Conservation (phyloP, 164 flowering plant species). For the Amborella trichopoda region DNA sequence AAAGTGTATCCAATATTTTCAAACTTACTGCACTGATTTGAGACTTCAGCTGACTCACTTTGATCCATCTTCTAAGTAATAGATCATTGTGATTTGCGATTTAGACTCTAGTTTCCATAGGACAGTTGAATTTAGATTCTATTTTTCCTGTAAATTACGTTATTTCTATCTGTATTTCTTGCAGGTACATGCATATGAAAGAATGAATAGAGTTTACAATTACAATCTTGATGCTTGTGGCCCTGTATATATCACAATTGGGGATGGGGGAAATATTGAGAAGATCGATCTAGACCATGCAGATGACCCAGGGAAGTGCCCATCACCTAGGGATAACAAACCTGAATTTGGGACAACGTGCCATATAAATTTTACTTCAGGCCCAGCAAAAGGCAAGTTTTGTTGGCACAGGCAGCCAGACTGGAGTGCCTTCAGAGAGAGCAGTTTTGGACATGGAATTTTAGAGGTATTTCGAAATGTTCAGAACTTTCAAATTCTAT, state of each 20-base stretch:
- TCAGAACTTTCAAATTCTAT: no score
- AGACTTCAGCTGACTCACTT: no score
- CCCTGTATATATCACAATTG: slow-evolving; percentile 67
- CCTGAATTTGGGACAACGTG: slow-evolving; percentile 81
- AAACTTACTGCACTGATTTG: no score
- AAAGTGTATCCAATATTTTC: no score
- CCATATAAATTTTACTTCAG: slow-evolving; percentile 64
- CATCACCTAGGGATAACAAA: slow-evolving; percentile 42
- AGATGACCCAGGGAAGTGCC: slow-evolving; percentile 93
- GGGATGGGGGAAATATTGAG: slow-evolving; percentile 95
- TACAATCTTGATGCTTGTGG: slow-evolving; percentile 74
- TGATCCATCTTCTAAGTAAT: no score
- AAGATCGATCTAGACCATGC: slow-evolving; percentile 64
- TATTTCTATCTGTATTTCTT: neutral
- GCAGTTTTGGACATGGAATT: slow-evolving; percentile 97
- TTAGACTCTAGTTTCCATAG: no score
- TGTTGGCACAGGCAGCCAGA: slow-evolving; percentile 93
- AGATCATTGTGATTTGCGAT: no score
- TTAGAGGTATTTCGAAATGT: no score
- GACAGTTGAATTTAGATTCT: no score
- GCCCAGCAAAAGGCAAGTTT: slow-evolving; percentile 68
- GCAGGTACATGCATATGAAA: slow-evolving; percentile 95
- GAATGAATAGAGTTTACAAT: slow-evolving; percentile 79
- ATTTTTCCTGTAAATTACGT: no score
- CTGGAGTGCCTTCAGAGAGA: slow-evolving; percentile 92